Conservation (phyloP, 768 basidiomycete species). For the Phanerochaete sordida region DNA sequence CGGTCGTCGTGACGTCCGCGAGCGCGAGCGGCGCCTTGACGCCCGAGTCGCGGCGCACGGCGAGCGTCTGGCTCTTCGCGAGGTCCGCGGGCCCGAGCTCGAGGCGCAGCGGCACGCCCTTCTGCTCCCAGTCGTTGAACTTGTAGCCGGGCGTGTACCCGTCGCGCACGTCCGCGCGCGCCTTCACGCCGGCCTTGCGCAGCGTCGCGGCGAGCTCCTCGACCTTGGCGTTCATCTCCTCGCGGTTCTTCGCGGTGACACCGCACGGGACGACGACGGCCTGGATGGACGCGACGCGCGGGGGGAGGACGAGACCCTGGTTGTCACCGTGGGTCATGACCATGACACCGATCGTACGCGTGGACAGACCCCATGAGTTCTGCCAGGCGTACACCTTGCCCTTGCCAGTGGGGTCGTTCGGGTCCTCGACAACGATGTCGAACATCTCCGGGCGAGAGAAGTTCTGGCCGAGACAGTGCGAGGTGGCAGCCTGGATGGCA, state of each 20-base stretch:
- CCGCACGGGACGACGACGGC: slow-evolving; percentile 92
- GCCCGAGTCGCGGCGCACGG: slow-evolving; percentile 81
- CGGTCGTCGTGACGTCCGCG: slow-evolving; percentile 39
- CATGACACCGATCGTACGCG: slow-evolving; percentile 97
- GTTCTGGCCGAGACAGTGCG: slow-evolving; percentile 97
- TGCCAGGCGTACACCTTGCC: slow-evolving; percentile 90
- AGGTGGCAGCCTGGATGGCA: slow-evolving; percentile 97
- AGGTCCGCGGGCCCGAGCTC: slow-evolving; percentile 96
- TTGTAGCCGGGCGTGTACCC: slow-evolving; percentile 99
- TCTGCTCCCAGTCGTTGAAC: slow-evolving; percentile 99
- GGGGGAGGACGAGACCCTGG: slow-evolving; percentile 95
- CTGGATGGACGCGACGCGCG: slow-evolving; percentile 91
- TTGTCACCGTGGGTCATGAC: slow-evolving; percentile 99
- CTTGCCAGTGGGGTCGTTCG: slow-evolving; percentile 63
- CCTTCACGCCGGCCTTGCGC: slow-evolving; percentile 70
- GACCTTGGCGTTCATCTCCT: slow-evolving; percentile 71
- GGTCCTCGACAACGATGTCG: slow-evolving; percentile 95
- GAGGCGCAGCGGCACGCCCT: slow-evolving; percentile 96
- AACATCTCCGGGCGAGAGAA: slow-evolving; percentile 97
- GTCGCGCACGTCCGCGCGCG: slow-evolving; percentile 89
- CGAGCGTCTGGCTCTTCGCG: slow-evolving; percentile 72
- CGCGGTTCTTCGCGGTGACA: slow-evolving; percentile 81
- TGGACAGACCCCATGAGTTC: slow-evolving; percentile 97
- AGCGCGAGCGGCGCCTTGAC: slow-evolving; percentile 55
- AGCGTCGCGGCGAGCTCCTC: slow-evolving; percentile 73